Evolutionary conservation across 495 filamentous ascomycete species (phyloP), one percentile per base, ranked within the genome.

Genomic region (Penicillium angulare): DNA sequence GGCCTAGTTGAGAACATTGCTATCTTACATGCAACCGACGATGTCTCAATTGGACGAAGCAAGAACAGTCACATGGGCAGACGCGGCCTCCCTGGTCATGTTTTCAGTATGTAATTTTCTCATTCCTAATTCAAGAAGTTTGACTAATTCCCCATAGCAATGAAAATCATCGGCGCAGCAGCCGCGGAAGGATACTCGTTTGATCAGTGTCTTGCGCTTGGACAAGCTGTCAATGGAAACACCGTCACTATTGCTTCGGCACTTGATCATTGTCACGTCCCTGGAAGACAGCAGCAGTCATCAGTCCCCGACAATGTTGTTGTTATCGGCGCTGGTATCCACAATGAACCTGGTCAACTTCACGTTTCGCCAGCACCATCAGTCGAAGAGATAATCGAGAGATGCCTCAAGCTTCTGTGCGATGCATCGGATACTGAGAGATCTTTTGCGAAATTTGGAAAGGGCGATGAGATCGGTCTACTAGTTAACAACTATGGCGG

Each of bases 161-260:
- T 53, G 50, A 47, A 47, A 13, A 47, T 47, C 10, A 36, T 47
- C 16, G 18, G 31, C 3, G 44, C 44, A 7, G 44, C 44, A 7
- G 44, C 50, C 34, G 34, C 43, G 13, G 50, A 53, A 26, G 50
- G 50, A 5, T 53, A 54, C 31, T 49, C 43, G 5, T 54, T 49
- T 23, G 51, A 54, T 5, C 15, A 49, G 16, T 48, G 44, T 27
- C 27, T 49, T 23, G 45, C 24, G 13, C 51, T 49, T 12, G 51
- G 51, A 3, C 36, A 36, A 35, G 51, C 43, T 4, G 33, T 49
- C 27, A 54, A 54, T 21, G 44, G 10, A 15, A 22, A 41, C 34
- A 39, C 36, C 0, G 46, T 41, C 13, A 40, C 46, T 1, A 49
- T 49, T 15, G 46, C 34, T 6, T 40, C 46, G 3, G 36, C 34